Evolutionary conservation across 2,329 filamentous ascomycete species (phyloP), one percentile per base, ranked within the genome.

Genomic region (Stromatinia cepivora): DNA sequence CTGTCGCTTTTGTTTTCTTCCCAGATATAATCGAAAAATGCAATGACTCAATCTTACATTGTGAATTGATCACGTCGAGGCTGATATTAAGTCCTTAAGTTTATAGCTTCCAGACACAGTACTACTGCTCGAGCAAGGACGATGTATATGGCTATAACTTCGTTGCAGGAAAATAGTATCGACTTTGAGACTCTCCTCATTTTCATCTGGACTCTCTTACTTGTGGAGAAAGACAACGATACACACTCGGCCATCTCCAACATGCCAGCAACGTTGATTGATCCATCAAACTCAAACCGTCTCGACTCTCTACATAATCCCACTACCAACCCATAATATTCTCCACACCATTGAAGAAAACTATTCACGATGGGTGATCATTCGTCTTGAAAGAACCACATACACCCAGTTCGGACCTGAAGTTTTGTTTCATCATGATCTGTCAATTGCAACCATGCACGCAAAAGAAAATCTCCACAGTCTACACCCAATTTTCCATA

Each of bases 191-290:
- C 10, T 46, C 20, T 48, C 28, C 39, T 20, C 25, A 22, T n/a
- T n/a, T 62, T 11, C 42, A 36, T 62, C 42, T 62, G 42, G 42
- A 48, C 42, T 48, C 58, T 34, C 25, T 22, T 31, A 13, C 28
- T 22, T 46, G 58, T 48, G 58, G 58, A 46, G 58, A 62, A 48
- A n/a, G 58, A 28, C 58, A 62, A 48, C 28, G 57, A 59, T 31
- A 22, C 58, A 62, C 48, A 62, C 42, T 62, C 28, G 58, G 42
- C n/a, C 58, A 62, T 48, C 58, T 62, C 25, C 22, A 48, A 62
- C 58, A 48, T 62, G 58, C 58, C 58, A 62, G 31, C 58, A 62
- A 31, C 42, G 11, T 34, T 17, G 25, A 48, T 15, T 34, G 42
- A 48, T 36, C 28, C 42, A n/a, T 34, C 20, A 61, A 31, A 61